A percentile compares a stretch with the other conserved stretches of the same genome.
These are phyloP conservation scores for Incumbomyces delicatus DNA, from an alignment of 2,329 filamentous ascomycete species.

Conservation along the genomic window DNA sequence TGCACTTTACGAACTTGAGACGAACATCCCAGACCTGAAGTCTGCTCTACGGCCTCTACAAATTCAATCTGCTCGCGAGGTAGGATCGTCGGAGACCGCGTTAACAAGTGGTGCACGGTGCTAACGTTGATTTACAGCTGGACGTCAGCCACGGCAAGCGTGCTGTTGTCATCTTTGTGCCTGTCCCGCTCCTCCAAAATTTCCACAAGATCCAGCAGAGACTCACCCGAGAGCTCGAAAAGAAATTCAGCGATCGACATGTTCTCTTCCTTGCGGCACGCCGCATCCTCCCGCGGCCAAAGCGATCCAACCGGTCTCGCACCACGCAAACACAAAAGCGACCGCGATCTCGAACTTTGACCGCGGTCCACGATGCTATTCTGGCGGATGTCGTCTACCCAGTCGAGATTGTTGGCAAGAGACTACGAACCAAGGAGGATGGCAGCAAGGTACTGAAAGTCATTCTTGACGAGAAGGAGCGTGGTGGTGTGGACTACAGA, in stretches of 20 bases:
- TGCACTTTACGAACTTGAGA: conserved; percentile 98
- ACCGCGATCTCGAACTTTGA: conserved; percentile 92
- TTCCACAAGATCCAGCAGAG: conserved; percentile 99
- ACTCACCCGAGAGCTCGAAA: conserved; percentile 99
- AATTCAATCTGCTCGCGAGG: conserved; percentile 98
- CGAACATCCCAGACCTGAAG: conserved; percentile 97
- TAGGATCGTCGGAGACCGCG: conserved; percentile 42
- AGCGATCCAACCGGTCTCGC: conserved; percentile 94
- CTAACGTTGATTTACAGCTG: conserved; percentile 53
- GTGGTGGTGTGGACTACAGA: conserved; percentile 96
- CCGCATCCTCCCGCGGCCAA: conserved; percentile 96
- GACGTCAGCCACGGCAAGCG: conserved; percentile 99
- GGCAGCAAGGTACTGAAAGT: conserved; percentile 98
- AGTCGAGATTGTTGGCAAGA: conserved; percentile 99
- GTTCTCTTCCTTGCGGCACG: conserved; percentile 97
- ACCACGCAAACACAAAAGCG: conserved; percentile 98
- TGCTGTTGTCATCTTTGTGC: conserved; percentile 99
- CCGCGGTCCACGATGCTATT: conserved; percentile 97
- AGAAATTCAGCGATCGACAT: conserved; percentile 99
- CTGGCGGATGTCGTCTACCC: conserved; percentile 97
- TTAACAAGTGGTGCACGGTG: no score
- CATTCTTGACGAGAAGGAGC: conserved; percentile 99
- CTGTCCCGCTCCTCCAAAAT: conserved; percentile 92
- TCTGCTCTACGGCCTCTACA: conserved; percentile 91
- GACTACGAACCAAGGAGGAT: conserved; percentile 96